Percentiles rank a stretch among this genome's conserved stretches.
phyloP scores from a whole-genome alignment of 192 early-diverging fungal genomes.

The Rhizophagus prolifer region DNA sequence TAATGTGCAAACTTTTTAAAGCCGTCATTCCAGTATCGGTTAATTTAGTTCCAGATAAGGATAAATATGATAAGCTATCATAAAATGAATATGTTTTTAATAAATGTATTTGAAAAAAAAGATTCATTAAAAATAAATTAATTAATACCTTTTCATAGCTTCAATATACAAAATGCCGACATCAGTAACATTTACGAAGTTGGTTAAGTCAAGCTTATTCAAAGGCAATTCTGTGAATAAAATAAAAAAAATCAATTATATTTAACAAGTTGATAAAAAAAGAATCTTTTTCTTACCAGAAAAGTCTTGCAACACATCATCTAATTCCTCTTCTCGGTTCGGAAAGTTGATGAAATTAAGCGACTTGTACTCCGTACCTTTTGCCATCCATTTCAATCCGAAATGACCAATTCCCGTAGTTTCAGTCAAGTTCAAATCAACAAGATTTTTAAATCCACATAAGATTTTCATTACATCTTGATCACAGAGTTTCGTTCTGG shows the following conservation, averaged over 20 bases:
- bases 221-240: neutral
- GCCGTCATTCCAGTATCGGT: slow-evolving; percentile 1
- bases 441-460: neutral
- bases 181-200: neutral
- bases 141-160: neutral
- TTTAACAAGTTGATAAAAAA: neutral
- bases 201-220: neutral
- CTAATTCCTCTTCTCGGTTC: neutral
- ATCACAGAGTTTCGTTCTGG: neutral
- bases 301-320: slow-evolving; percentile 6
- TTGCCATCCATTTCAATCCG: slow-evolving; percentile 13
- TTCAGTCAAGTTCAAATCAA: neutral
- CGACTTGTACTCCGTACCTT: neutral
- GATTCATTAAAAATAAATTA: neutral
- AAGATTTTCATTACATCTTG: slow-evolving; percentile 12
- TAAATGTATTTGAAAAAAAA: neutral
- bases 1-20: neutral
- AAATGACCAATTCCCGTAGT: neutral
- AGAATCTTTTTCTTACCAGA: neutral
- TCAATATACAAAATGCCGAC: neutral
- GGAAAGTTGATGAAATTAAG: neutral
- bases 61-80: neutral
- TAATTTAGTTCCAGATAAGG: slow-evolving; percentile 5
- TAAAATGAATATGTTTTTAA: neutral
- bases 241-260: neutral